phyloP scores from a whole-genome alignment of 176 grass and related monocot genomes.

The Leersia perrieri region DNA sequence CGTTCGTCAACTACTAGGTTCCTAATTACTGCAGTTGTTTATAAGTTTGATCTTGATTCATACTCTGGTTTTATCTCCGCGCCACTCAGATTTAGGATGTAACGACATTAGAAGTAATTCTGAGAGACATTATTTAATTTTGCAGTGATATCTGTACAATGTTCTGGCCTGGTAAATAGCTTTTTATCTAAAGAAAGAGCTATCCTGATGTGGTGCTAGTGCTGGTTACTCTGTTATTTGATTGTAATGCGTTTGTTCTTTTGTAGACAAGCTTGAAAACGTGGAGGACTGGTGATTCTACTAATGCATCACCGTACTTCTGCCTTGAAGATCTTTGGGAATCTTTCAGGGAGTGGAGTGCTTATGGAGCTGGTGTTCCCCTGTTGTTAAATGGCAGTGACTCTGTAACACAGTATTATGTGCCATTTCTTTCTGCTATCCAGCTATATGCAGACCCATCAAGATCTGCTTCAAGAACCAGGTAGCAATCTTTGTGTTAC shows the following conservation, averaged over 20 bases:
- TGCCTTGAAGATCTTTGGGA: constrained; percentile 90
- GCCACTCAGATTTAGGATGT: neutral
- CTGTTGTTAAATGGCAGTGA: constrained; percentile 80
- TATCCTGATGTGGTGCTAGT: neutral
- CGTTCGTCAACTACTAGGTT: neutral
- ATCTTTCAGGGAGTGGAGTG: constrained; percentile 96
- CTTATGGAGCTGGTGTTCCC: constrained; percentile 90
- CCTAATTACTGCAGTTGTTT: neutral
- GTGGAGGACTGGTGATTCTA: constrained; percentile 41
- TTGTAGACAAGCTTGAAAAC: constrained; percentile 55
- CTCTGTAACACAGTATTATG: constrained; percentile 86
- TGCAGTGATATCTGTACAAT: constrained; percentile 12
- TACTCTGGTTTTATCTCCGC: neutral
- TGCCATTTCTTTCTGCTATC: constrained; percentile 92
- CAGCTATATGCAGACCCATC: constrained; percentile 67
- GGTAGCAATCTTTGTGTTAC: constrained; percentile 36
- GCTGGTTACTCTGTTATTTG: neutral
- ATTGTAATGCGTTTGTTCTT: neutral
- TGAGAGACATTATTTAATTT: neutral
- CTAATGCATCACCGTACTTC: constrained; percentile 55
- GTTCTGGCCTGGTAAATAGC: neutral
- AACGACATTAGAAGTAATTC: neutral
- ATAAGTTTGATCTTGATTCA: neutral
- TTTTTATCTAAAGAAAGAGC: neutral
- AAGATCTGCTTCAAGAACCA: constrained; percentile 48